phyloP scores from a whole-genome alignment of 208 protist species.

The Eutreptiella sp. region DNA sequence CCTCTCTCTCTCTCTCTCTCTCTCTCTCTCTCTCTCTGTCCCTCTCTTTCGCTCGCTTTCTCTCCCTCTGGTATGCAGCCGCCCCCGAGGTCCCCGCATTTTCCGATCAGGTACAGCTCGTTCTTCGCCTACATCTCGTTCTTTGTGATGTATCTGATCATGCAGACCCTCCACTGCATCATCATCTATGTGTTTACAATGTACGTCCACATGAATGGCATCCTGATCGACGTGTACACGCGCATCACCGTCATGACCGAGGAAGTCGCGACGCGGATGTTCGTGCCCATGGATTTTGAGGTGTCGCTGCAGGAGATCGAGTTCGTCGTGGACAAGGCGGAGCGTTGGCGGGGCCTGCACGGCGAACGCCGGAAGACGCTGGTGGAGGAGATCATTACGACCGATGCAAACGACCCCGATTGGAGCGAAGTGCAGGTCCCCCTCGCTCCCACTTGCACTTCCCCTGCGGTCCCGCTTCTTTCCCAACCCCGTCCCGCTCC shows the following conservation, averaged over 20 bases:
- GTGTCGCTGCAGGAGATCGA: constrained; percentile 23
- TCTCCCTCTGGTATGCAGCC: no score
- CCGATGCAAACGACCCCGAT: no score
- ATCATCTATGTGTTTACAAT: constrained; percentile 32
- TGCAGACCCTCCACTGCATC: not conserved
- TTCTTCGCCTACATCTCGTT: constrained; percentile 17
- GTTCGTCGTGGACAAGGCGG: constrained; percentile 27
- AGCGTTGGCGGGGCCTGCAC: constrained; percentile 26
- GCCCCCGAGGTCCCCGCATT: no score
- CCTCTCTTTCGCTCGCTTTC: no score
- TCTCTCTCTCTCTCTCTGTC: no score
- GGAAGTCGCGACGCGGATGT: constrained; percentile 27
- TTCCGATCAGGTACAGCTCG: constrained; percentile 25
- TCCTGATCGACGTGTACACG: constrained; percentile 31
- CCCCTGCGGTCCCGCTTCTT: no score
- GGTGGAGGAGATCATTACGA: constrained; percentile 21
- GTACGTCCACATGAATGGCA: constrained; percentile 29
- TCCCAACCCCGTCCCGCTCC: no score
- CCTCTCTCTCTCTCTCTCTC: no score
- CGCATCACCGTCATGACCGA: constrained; percentile 27
- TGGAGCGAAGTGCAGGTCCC: no score
- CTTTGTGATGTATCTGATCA: constrained; percentile 12
- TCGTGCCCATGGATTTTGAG: constrained; percentile 29
- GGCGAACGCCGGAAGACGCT: constrained; percentile 30
- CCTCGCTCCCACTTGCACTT: no score